Conservation (phyloP, 164 flowering plant genomes). For the Dillenia suffruticosa region DNA sequence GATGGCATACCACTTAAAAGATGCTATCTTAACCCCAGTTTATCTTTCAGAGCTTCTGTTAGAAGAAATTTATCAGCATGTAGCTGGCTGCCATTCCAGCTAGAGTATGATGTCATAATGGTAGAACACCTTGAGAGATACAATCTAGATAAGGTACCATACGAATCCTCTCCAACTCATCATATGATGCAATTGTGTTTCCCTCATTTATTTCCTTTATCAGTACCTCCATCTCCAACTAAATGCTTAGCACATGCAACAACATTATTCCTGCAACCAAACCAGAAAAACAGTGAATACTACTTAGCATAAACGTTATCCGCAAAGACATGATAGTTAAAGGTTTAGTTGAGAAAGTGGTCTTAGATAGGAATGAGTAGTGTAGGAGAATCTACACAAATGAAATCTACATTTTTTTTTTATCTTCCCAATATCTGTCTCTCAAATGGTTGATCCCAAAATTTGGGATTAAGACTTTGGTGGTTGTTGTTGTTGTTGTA, state of each 20-base stretch:
- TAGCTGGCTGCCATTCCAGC: conserved; percentile 73
- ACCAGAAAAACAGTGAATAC: neutral
- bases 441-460: too few relatives aligned
- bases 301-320: too few relatives aligned
- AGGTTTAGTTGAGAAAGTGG: too few relatives aligned
- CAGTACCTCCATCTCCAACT: conserved; percentile 87
- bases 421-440: too few relatives aligned
- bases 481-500: too few relatives aligned
- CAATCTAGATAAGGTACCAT: conserved; percentile 78
- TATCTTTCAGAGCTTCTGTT: conserved; percentile 64
- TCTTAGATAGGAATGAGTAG: too few relatives aligned
- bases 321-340: too few relatives aligned
- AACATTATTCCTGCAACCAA: conserved; percentile 46
- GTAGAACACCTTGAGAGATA: conserved; percentile 78
- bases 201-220: conserved; percentile 73
- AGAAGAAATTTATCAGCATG: conserved; percentile 65
- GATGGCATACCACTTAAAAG: too few relatives aligned
- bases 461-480: too few relatives aligned
- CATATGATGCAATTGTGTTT: conserved; percentile 47
- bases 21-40: conserved; percentile 66
- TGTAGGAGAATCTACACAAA: too few relatives aligned
- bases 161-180: conserved; percentile 57
- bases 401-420: too few relatives aligned
- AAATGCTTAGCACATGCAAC: conserved; percentile 74
- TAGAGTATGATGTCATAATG: conserved; percentile 80